Conservation (phyloP, 148 eudicot genomes). For the Pouteria glomerata region DNA sequence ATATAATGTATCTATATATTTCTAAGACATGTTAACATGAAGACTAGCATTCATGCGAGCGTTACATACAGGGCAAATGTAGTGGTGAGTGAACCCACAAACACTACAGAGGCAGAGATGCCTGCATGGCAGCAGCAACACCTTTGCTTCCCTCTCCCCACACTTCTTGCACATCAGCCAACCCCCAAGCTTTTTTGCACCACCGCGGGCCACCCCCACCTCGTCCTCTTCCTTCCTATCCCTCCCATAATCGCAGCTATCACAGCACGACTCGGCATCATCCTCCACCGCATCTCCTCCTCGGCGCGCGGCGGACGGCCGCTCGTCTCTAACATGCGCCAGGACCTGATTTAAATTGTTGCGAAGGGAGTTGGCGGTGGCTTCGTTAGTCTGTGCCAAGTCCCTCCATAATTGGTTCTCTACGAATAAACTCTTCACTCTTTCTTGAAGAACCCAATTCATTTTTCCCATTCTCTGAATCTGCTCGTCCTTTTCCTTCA, state of each 20-base stretch:
- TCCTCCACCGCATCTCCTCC: conserved; percentile 13
- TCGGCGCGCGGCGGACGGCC: too few relatives aligned
- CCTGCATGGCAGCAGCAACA: conserved; percentile 43
- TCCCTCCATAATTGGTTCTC: conserved; percentile 30
- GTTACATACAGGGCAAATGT: conserved; percentile 33
- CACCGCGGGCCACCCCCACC: neutral
- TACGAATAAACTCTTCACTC: conserved; percentile 16
- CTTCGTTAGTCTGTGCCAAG: conserved; percentile 33
- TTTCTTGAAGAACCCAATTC: conserved; percentile 26
- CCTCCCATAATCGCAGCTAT: conserved; percentile 12
- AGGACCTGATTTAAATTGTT: too few relatives aligned
- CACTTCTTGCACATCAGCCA: conserved; percentile 30
- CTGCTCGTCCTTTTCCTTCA: conserved; percentile 33
- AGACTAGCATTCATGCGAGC: conserved; percentile 23
- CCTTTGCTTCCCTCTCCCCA: conserved; percentile 33
- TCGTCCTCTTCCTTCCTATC: neutral
- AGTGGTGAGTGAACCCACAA: conserved; percentile 23
- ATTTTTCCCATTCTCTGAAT: conserved; percentile 23
- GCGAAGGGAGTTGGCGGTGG: conserved; percentile 33
- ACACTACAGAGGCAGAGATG: conserved; percentile 33
- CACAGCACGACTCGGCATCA: conserved; percentile 34
- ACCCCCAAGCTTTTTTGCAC: neutral
- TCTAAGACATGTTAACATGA: conserved; percentile 26
- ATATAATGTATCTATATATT: too few relatives aligned
- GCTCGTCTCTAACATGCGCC: too few relatives aligned